Conservation (phyloP, 2,329 filamentous ascomycete genomes). For the Rachicladosporium sp. region DNA sequence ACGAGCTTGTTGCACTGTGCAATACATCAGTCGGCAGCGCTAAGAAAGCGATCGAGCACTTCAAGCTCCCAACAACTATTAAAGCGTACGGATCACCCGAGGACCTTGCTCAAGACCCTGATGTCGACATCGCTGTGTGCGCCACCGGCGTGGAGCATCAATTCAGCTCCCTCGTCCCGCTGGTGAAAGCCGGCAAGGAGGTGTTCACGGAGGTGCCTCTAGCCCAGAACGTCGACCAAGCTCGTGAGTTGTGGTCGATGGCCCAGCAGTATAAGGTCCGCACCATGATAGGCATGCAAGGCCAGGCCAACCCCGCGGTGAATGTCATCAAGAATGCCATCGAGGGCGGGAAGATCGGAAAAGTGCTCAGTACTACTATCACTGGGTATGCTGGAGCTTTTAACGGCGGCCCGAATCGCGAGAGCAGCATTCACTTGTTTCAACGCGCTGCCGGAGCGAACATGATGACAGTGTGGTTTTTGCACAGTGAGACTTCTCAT, state of each 20-base stretch:
- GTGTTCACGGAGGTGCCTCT: constrained; percentile 42
- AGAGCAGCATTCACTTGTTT: no score
- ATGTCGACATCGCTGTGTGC: constrained; percentile 38
- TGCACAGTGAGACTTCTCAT: no score
- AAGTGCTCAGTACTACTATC: constrained; percentile 25
- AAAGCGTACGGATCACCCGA: constrained; percentile 34
- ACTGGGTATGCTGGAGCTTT: no score
- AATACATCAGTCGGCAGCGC: constrained; percentile 36
- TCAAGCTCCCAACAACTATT: constrained; percentile 22
- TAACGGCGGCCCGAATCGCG: no score
- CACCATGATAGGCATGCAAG: constrained; percentile 39
- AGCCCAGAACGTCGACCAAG: constrained; percentile 28
- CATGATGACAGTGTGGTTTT: no score
- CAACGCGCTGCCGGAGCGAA: no score
- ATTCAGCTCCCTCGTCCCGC: constrained; percentile 29
- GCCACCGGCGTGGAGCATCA: constrained; percentile 33
- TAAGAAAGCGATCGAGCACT: constrained; percentile 30
- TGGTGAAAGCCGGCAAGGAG: constrained; percentile 33
- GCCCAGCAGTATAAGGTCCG: constrained; percentile 29
- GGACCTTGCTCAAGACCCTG: constrained; percentile 32
- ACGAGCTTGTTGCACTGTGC: constrained; percentile 38
- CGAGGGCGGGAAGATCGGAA: constrained; percentile 31
- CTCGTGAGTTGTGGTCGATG: constrained; percentile 31
- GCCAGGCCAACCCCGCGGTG: constrained; percentile 28
- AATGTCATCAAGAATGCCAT: constrained; percentile 33